These are phyloP conservation scores for Astrephomene gubernaculifera DNA, from an alignment of 139 green algal species.

Conservation along the genomic window DNA sequence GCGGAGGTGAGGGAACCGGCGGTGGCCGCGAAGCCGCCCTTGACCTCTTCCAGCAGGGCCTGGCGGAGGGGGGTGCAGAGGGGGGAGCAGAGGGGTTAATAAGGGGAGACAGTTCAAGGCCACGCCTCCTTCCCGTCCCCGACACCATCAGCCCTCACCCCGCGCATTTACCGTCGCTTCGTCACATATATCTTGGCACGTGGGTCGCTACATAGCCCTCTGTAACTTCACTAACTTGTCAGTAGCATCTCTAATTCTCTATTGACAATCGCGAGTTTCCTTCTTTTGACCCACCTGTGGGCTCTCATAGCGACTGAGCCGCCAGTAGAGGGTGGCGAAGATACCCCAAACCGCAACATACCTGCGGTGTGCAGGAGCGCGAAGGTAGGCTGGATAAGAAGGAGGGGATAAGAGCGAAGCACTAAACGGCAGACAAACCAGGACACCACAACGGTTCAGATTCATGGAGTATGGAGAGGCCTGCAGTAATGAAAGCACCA, in stretches of 20 bases:
- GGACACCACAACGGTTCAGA: too few relatives aligned
- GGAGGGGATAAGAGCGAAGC: too few relatives aligned
- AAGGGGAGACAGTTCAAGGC: neutral
- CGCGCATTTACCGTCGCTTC: too few relatives aligned
- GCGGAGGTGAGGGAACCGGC: neutral
- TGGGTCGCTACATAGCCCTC: too few relatives aligned
- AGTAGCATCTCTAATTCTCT: too few relatives aligned
- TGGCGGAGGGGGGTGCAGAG: neutral
- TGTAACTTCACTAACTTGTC: too few relatives aligned
- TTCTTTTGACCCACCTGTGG: neutral
- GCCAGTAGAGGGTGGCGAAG: conserved; percentile 29
- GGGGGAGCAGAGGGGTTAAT: neutral
- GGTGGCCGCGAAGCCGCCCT: neutral
- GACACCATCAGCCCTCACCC: neutral
- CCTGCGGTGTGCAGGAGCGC: neutral
- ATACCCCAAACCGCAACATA: conserved; percentile 38
- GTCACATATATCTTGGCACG: neutral
- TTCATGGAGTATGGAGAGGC: too few relatives aligned
- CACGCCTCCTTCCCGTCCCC: neutral
- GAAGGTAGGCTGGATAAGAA: neutral
- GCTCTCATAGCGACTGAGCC: conserved; percentile 15
- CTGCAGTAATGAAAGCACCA: too few relatives aligned
- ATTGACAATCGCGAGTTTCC: neutral
- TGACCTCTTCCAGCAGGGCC: conserved; percentile 34
- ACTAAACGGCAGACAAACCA: too few relatives aligned